Conservation (phyloP, 805 yeast genomes). For the Suhomyces kilbournensis region DNA sequence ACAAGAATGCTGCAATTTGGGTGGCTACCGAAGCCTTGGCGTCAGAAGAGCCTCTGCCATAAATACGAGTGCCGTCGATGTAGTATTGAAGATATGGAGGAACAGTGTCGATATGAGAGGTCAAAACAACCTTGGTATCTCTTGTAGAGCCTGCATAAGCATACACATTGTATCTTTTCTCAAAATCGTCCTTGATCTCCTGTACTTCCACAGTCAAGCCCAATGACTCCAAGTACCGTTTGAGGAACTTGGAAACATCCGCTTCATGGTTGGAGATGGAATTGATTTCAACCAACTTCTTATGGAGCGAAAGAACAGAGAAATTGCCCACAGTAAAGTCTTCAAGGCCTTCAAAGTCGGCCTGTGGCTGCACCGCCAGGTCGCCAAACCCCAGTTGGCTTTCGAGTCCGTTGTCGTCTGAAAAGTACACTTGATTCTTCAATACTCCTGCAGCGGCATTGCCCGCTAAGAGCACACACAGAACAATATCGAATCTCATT, state of each 20-base stretch:
- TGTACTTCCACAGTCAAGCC: constrained; percentile 55
- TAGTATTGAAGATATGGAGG: constrained; percentile 60
- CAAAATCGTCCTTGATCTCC: constrained; percentile 21
- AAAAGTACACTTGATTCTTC: neutral
- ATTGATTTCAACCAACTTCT: constrained; percentile 20
- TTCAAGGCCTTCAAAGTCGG: constrained; percentile 2
- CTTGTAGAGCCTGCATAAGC: constrained; percentile 50
- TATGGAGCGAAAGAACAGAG: constrained; percentile 24
- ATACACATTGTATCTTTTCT: constrained; percentile 48
- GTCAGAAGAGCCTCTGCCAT: constrained; percentile 68
- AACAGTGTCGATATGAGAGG: constrained; percentile 71
- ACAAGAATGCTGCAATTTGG: constrained; percentile 54
- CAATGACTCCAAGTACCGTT: constrained; percentile 31
- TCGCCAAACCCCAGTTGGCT: neutral
- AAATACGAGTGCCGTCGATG: constrained; percentile 46
- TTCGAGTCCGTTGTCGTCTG: neutral
- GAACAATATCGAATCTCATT: neutral
- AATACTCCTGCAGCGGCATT: neutral
- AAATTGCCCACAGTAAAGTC: constrained; percentile 11
- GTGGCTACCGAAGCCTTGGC: constrained; percentile 72
- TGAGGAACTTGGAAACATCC: constrained; percentile 38
- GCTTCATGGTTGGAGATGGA: constrained; percentile 25
- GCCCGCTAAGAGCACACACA: neutral
- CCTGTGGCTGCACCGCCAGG: neutral
- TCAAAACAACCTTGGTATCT: constrained; percentile 48